A percentile compares a stretch with the other conserved stretches of the same genome.
Evolutionary conservation across 139 green algal genomes (phyloP).

Genomic region (Haematococcus sp.): DNA sequence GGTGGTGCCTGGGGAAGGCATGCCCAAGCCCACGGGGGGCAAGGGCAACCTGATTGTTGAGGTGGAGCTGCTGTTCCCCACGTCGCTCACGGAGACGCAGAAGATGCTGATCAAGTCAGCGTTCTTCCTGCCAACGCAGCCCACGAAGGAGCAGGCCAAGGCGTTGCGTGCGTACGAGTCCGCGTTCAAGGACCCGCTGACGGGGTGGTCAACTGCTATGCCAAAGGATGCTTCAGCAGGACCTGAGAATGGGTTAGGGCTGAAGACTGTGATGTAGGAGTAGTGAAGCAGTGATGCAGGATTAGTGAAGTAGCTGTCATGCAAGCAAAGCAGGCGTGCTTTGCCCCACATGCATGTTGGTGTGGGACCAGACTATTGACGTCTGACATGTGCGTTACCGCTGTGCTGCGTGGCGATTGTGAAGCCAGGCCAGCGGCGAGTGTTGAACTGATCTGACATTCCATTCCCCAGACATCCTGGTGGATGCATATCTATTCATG

Average conservation of each 20-base stretch:
- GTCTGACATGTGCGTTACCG: no score
- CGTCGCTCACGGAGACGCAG: constrained; percentile 57
- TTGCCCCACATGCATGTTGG: no score
- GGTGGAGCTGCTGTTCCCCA: constrained; percentile 73
- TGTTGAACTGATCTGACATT: no score
- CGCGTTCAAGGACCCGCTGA: constrained; percentile 53
- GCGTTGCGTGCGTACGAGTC: constrained; percentile 55
- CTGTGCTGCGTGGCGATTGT: no score
- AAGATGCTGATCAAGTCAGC: constrained; percentile 64
- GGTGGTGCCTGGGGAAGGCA: constrained; percentile 48
- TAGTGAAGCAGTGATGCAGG: no score
- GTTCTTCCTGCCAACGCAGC: constrained; percentile 62
- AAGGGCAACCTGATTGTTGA: constrained; percentile 61
- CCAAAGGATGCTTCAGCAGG: constrained; percentile 17
- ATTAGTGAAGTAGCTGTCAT: no score
- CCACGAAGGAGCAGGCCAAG: constrained; percentile 47
- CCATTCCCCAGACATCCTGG: no score
- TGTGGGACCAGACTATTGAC: no score
- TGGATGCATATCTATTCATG: no score
- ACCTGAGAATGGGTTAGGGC: background rate
- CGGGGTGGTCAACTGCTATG: constrained; percentile 51
- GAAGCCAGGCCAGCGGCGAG: no score
- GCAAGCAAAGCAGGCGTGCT: no score
- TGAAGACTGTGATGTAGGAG: background rate
- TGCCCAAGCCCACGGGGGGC: constrained; percentile 28